Base-by-base conservation (phyloP, 2,329 filamentous ascomycete species). In the Grosmannia penicillata region DNA sequence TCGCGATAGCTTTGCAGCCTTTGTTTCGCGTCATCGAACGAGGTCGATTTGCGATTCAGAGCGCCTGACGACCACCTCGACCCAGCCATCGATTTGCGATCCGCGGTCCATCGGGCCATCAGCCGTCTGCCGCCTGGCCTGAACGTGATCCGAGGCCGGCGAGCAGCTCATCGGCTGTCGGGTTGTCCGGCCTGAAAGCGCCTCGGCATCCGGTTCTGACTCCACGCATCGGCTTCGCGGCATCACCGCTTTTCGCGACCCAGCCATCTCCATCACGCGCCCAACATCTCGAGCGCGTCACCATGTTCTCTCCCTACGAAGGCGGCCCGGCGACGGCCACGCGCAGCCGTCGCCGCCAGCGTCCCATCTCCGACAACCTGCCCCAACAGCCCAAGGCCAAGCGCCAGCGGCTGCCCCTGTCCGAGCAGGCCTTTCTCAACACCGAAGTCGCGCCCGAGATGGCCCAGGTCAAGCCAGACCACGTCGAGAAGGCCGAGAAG, bases 371-470 rank as follows among this genome's bases (percentile, higher is more conserved):
- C 40, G 74, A 78, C 42, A 64, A 58, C 51, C 55, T 70, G 37
- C 56, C 59, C 35, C 65, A 70, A 45, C 68, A 72, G 49, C 75
- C 75, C 22, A 78, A 76, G 55, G 67, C 72, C 11, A 79, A 79
- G 60, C 68, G 75, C 45, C 70, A 72, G 51, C 65, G 75, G 46
- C 57, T 73, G 37, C 69, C 68, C 23, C 53, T 77, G 47, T 65
- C 63, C 38, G 71, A 77, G 43, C 64, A 72, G 49, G 72, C 69
- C 39, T 70, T 70, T 52, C 53, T 62, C 45, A 69, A 68, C 42
- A 65, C 70, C 29, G 67, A 70, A 32, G 50, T 53, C 25, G 52
- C 59, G 32, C 59, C 65, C 19, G 72, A 77, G 50, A 72, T 66
- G 56, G 64, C 63, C 47, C 68, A 77, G 50, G 64, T 66, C 47